Base-by-base conservation (phyloP, 2,329 filamentous ascomycete species). In the Mariannaea elegans region DNA sequence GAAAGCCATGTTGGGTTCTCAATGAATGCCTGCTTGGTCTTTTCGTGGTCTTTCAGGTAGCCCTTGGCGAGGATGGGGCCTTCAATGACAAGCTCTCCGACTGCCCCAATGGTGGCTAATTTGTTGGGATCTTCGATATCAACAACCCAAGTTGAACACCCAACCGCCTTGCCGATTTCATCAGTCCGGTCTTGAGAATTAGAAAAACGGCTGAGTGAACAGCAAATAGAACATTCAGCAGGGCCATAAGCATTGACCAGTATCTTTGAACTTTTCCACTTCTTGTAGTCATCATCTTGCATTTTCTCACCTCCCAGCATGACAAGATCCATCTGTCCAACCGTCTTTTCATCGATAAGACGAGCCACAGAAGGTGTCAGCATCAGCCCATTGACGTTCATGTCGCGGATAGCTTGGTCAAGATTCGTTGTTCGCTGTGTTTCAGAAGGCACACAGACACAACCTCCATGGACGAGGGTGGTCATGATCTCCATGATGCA, bases 31-130 rank as follows among this genome's bases (percentile, higher is more conserved):
- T 44, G 7, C 10, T 71, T 54, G 76, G 79, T 73, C 14, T 54
- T 49, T 10, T 54, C 54, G 36, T 69, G 16, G 23, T 72, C 65
- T 54, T 82, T 80, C 18, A 83, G 68, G 56, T 85, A 85, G 32
- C 81, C 80, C 32, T 77, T 71, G 21, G 79, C 81, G 14, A 85
- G 77, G 3, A 77, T 76, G 45, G 47, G 46, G n/a, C 54, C 54
- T 50, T 75, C 75, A 42, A 80, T 62, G 10, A 75, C 59, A 16
- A 77, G 64, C 59, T 77, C 76, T 3, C 73, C 73, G 4, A 69
- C 36, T 4, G 50, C 56, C 1, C 72, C 72, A 7, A 73, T 36
- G 1, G 71, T 68, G 9, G 63, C 46, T 8, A 73, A 62, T 12
- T 51, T 36, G 34, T 68, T 36, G 50, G 60, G 52, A 42, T 72